These are phyloP conservation scores for Talaromyces liani DNA, from an alignment of 495 filamentous ascomycete species.

Conservation along the genomic window DNA sequence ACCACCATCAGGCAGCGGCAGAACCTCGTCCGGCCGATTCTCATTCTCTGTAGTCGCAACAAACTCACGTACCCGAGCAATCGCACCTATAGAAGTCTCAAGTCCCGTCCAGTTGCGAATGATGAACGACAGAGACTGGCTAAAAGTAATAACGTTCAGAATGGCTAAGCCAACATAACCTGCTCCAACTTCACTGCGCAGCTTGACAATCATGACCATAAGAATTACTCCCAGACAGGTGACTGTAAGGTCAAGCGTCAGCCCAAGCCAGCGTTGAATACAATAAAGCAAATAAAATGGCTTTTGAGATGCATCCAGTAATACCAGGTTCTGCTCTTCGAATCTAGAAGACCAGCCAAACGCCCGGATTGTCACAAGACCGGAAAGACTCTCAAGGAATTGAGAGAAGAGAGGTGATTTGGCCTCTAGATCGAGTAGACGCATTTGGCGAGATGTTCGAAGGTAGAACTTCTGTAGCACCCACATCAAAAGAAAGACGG, in stretches of 20 bases:
- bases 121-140: conserved; percentile 39
- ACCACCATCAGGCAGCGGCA: neutral
- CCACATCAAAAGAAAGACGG: conserved; percentile 40
- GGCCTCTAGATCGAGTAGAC: conserved; percentile 48
- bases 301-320: conserved; percentile 50
- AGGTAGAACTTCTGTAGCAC: conserved; percentile 55
- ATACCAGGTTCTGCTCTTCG: conserved; percentile 47
- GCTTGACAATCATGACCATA: conserved; percentile 34
- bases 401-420: conserved; percentile 63
- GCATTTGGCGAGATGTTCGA: conserved; percentile 53
- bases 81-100: conserved; percentile 51
- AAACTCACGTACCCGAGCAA: conserved; percentile 51
- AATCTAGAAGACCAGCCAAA: conserved; percentile 57
- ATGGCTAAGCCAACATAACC: conserved; percentile 51
- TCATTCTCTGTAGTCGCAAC: conserved; percentile 12
- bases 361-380: conserved; percentile 62
- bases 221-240: conserved; percentile 48
- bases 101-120: conserved; percentile 49
- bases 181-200: conserved; percentile 35
- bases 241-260: conserved; percentile 54
- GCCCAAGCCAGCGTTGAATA: conserved; percentile 64
- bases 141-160: conserved; percentile 50
- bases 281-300: conserved; percentile 53
- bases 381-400: conserved; percentile 57
- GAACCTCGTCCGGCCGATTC: neutral